These are phyloP conservation scores for Ustilago vetiveriae DNA, from an alignment of 1,284 basidiomycete genomes.

Conservation along the genomic window DNA sequence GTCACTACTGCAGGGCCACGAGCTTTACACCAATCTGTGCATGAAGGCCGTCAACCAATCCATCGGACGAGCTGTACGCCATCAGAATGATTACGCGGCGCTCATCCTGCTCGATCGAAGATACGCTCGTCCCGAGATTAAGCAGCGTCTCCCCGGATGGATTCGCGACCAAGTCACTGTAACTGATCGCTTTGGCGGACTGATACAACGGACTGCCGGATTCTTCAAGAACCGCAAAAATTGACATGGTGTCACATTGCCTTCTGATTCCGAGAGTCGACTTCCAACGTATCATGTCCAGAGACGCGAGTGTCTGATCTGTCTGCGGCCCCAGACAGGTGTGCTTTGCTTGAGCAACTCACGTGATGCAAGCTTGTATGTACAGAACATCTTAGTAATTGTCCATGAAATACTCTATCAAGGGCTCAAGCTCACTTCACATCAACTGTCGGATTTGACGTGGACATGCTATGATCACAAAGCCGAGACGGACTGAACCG, in stretches of 20 bases:
- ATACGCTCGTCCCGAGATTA: slow-evolving; percentile 56
- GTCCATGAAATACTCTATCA: slow-evolving; percentile 9
- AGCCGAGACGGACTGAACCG: neutral
- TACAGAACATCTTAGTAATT: too few species aligned
- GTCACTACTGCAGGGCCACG: slow-evolving; percentile 34
- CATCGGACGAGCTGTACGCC: slow-evolving; percentile 76
- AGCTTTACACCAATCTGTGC: slow-evolving; percentile 70
- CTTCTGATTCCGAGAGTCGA: too few species aligned
- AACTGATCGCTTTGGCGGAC: slow-evolving; percentile 78
- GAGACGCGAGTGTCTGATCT: too few species aligned
- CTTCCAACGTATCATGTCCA: too few species aligned
- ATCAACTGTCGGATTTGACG: slow-evolving; percentile 2
- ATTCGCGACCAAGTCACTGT: slow-evolving; percentile 77
- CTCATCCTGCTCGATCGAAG: slow-evolving; percentile 62
- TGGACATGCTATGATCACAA: slow-evolving; percentile 1
- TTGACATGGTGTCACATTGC: too few species aligned
- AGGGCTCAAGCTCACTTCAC: neutral
- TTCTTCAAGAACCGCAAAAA: slow-evolving; percentile 48
- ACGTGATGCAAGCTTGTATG: too few species aligned
- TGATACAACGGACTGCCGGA: slow-evolving; percentile 73
- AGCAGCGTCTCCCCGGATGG: slow-evolving; percentile 68
- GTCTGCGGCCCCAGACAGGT: too few species aligned
- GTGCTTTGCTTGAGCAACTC: too few species aligned
- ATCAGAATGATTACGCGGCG: slow-evolving; percentile 61
- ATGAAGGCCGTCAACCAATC: slow-evolving; percentile 98